phyloP scores from a whole-genome alignment of 2,329 filamentous ascomycete genomes.

The Neopestalotiopsis sp. region DNA sequence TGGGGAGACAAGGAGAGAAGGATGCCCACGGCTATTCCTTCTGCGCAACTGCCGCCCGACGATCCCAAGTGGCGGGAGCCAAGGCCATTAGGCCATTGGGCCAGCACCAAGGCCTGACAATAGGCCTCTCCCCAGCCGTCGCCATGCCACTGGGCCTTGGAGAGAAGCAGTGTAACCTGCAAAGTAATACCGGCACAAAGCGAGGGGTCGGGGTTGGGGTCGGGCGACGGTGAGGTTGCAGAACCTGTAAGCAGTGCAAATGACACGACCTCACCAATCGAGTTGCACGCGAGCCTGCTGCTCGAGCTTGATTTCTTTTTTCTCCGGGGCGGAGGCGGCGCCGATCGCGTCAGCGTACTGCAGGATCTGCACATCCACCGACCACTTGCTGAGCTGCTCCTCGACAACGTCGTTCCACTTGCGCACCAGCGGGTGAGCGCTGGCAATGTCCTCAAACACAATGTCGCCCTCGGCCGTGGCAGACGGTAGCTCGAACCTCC shows the following conservation, averaged over 20 bases:
- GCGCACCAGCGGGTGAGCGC: constrained; percentile 68
- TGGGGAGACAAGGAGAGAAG: neutral
- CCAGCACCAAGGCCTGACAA: neutral
- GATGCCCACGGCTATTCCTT: neutral
- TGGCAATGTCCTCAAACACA: constrained; percentile 64
- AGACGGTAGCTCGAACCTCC: constrained; percentile 65
- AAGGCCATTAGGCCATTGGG: no score
- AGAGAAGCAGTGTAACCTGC: neutral
- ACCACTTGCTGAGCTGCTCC: constrained; percentile 44
- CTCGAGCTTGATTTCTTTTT: constrained; percentile 20
- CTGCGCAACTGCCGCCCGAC: neutral
- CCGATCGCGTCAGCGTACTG: constrained; percentile 4
- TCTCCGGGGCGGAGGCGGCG: neutral
- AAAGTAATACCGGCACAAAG: neutral
- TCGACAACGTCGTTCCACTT: constrained; percentile 61
- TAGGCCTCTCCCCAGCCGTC: neutral
- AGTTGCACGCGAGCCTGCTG: constrained; percentile 20
- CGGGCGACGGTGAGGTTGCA: neutral
- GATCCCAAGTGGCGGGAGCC: neutral
- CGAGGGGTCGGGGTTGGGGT: neutral
- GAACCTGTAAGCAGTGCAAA: neutral
- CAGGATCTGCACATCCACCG: constrained; percentile 23
- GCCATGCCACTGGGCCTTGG: neutral
- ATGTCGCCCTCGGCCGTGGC: constrained; percentile 29
- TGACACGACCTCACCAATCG: constrained; percentile 20